These are phyloP conservation scores for Litsea cubeba DNA, from an alignment of 164 flowering plant species.

Conservation along the genomic window DNA sequence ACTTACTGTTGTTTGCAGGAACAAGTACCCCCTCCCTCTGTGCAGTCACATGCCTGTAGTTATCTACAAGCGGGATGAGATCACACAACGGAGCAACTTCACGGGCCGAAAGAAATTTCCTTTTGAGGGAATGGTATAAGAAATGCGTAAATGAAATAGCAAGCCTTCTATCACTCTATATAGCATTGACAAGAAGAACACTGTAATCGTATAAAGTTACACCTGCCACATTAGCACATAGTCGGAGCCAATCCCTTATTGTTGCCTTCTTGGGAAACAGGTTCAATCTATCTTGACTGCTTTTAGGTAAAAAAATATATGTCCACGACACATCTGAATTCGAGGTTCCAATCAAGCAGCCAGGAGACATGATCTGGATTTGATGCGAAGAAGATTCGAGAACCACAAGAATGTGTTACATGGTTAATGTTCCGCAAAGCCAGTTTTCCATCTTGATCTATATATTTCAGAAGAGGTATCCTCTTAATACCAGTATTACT, in stretches of 20 bases:
- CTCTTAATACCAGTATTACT: background rate
- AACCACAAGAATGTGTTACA: background rate
- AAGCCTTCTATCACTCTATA: conserved; percentile 4
- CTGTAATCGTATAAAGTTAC: background rate
- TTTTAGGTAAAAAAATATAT: conserved; percentile 15
- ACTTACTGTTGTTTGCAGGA: conserved; percentile 53
- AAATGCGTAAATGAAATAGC: conserved; percentile 19
- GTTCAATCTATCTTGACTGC: conserved; percentile 4
- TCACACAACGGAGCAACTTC: conserved; percentile 25
- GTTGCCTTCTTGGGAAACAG: background rate
- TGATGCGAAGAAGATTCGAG: background rate
- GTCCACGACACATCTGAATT: conserved; percentile 14
- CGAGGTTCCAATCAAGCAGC: conserved; percentile 23
- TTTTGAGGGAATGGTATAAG: conserved; percentile 32
- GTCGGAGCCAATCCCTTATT: conserved; percentile 13
- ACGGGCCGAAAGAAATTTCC: background rate
- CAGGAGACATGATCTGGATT: conserved; percentile 7
- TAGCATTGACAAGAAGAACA: background rate
- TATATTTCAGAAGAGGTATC: conserved; percentile 15
- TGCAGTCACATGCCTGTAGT: conserved; percentile 27
- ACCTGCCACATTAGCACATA: background rate
- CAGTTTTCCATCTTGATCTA: conserved; percentile 3
- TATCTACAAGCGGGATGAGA: conserved; percentile 40
- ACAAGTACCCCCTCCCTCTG: conserved; percentile 39
- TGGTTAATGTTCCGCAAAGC: conserved; percentile 4